These are phyloP conservation scores for Plantago lanceolata DNA, from an alignment of 305 asterid genomes.

Conservation along the genomic window DNA sequence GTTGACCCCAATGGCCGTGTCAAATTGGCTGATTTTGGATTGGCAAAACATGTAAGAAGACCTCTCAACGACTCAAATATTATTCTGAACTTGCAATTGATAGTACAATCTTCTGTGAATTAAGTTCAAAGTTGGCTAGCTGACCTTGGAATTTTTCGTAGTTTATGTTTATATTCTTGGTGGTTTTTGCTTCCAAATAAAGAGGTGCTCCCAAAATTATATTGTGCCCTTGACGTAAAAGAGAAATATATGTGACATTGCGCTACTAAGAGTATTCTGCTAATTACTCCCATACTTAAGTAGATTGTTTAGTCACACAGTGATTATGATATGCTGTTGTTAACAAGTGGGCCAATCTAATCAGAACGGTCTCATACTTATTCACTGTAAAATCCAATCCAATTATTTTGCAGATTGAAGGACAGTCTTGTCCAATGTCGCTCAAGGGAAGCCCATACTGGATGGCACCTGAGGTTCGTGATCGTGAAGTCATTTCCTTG, in stretches of 20 bases:
- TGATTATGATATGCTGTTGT: no score
- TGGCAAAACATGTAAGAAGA: constrained; percentile 52
- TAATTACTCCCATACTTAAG: no score
- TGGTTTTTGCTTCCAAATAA: no score
- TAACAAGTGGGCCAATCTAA: no score
- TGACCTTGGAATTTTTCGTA: not conserved
- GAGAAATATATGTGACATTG: no score
- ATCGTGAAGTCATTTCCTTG: constrained; percentile 10
- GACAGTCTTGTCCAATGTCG: constrained; percentile 47
- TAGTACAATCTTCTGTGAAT: constrained; percentile 4
- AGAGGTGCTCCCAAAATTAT: no score
- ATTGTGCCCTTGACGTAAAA: no score
- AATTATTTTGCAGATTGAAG: constrained; percentile 47
- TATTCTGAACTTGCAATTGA: constrained; percentile 11
- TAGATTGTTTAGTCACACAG: no score
- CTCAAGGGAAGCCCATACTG: constrained; percentile 71
- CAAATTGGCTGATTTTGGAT: constrained; percentile 59
- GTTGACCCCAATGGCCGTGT: constrained; percentile 72
- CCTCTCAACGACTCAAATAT: constrained; percentile 9
- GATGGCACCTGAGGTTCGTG: constrained; percentile 78
- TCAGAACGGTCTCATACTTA: no score
- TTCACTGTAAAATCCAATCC: constrained; percentile 4
- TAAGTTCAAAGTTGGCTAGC: constrained; percentile 11
- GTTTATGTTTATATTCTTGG: not conserved
- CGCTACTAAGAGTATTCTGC: no score